Evolutionary conservation across 352 stramenopile genomes (phyloP).

Genomic region (Thalassiosira mediterranea): DNA sequence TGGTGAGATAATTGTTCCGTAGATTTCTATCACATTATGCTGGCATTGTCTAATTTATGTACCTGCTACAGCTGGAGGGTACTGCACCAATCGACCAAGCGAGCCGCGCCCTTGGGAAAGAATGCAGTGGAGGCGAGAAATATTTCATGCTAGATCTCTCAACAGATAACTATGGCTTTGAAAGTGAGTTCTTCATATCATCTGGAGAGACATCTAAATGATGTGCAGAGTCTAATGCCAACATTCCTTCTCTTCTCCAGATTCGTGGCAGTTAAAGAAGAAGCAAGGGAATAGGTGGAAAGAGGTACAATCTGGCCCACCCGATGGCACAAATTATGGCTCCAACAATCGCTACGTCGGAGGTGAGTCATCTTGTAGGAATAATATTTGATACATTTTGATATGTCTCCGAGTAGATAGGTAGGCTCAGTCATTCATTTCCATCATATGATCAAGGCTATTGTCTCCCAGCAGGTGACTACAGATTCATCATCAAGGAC

Average conservation of each 20-base stretch:
- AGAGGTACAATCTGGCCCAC: constrained; percentile 4
- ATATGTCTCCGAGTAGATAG: too few relatives aligned
- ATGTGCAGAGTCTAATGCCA: too few relatives aligned
- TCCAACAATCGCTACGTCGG: constrained; percentile 18
- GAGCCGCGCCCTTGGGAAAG: not conserved
- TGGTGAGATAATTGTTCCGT: too few relatives aligned
- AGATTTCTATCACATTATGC: too few relatives aligned
- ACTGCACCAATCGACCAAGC: not conserved
- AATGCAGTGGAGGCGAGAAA: constrained; percentile 6
- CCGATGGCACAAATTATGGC: constrained; percentile 4
- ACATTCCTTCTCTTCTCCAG: too few relatives aligned
- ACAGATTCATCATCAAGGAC: constrained; percentile 30
- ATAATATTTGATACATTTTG: too few relatives aligned
- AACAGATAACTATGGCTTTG: constrained; percentile 18
- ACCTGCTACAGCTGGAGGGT: not conserved
- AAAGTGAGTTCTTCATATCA: constrained; percentile 7
- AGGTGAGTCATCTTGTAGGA: not conserved
- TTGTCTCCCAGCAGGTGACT: constrained; percentile 19
- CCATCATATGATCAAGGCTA: too few relatives aligned
- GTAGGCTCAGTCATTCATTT: too few relatives aligned
- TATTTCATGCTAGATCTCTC: constrained; percentile 20
- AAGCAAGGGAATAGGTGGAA: not conserved
- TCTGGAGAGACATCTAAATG: not conserved
- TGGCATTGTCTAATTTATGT: too few relatives aligned
- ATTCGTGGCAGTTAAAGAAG: not conserved